phyloP scores from a whole-genome alignment of 768 basidiomycete genomes.

The Rossbeevera mucosa region DNA sequence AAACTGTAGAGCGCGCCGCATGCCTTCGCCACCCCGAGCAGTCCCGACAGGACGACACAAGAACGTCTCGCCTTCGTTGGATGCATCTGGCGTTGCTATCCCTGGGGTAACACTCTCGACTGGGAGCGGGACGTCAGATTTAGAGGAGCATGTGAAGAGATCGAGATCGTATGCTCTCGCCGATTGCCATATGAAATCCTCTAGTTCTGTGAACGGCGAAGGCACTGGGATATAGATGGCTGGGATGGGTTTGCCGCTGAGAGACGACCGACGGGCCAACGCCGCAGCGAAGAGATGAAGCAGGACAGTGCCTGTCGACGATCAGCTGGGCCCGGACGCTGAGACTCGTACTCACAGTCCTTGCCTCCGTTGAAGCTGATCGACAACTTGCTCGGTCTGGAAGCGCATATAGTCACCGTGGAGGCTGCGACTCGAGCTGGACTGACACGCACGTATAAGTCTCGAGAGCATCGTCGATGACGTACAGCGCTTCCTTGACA shows the following conservation, averaged over 20 bases:
- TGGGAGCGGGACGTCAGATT: slow-evolving; percentile 39
- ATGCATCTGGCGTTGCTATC: slow-evolving; percentile 24
- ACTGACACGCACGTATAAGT: slow-evolving; percentile 66
- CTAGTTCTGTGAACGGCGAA: slow-evolving; percentile 81
- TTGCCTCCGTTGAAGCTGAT: slow-evolving; percentile 99
- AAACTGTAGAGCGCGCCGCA: slow-evolving; percentile 70
- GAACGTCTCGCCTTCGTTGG: slow-evolving; percentile 11
- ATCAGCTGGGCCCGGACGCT: background rate
- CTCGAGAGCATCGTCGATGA: slow-evolving; percentile 76
- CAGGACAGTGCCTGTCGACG: slow-evolving; percentile 78
- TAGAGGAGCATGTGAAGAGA: slow-evolving; percentile 43
- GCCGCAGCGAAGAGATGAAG: slow-evolving; percentile 82
- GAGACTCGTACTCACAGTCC: slow-evolving; percentile 66
- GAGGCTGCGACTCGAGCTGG: background rate
- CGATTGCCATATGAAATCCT: slow-evolving; percentile 71
- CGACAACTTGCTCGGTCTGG: slow-evolving; percentile 65
- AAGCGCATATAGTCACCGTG: slow-evolving; percentile 4
- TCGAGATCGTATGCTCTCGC: slow-evolving; percentile 67
- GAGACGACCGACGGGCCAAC: slow-evolving; percentile 42
- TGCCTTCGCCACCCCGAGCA: slow-evolving; percentile 59
- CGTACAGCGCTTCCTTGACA: slow-evolving; percentile 75
- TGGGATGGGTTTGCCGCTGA: slow-evolving; percentile 45
- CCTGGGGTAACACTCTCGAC: slow-evolving; percentile 45
- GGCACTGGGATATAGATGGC: slow-evolving; percentile 87
- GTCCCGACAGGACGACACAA: slow-evolving; percentile 41